These are phyloP conservation scores for Porcisia deanei DNA, from an alignment of 208 protist species.

Conservation along the genomic window DNA sequence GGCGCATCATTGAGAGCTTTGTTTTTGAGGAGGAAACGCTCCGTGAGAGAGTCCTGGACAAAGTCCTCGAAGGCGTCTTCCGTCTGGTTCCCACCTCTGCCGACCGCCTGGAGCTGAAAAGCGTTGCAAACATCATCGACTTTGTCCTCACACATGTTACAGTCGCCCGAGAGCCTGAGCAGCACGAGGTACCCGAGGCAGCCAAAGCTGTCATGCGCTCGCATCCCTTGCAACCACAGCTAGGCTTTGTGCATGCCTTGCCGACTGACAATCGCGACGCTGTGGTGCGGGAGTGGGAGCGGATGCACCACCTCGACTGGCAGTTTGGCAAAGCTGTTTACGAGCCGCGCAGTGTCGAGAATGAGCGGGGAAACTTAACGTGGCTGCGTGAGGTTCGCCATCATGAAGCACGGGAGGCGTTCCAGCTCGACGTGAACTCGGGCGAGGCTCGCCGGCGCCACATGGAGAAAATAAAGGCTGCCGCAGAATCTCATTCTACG, in stretches of 20 bases:
- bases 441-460: conserved; percentile 74
- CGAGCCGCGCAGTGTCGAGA: conserved; percentile 62
- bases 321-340: conserved; percentile 93
- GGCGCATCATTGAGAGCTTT: conserved; percentile 85
- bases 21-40: conserved; percentile 92
- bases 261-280: conserved; percentile 78
- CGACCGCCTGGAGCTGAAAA: conserved; percentile 81
- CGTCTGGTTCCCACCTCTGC: conserved; percentile 74
- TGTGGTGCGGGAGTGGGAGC: conserved; percentile 88
- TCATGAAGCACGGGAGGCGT: conserved; percentile 55
- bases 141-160: conserved; percentile 87
- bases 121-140: conserved; percentile 81
- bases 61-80: conserved; percentile 88
- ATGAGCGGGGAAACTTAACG: conserved; percentile 80
- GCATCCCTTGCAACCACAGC: conserved; percentile 80
- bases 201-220: conserved; percentile 59
- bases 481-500: conserved; percentile 14
- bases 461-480: conserved; percentile 63
- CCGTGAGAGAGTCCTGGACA: conserved; percentile 82
- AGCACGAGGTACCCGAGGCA: conserved; percentile 53
- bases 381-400: conserved; percentile 85
- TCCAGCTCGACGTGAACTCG: conserved; percentile 50
- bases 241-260: conserved; percentile 86
- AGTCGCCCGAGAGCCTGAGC: conserved; percentile 41
- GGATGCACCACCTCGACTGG: conserved; percentile 89